Conservation (phyloP, 768 basidiomycete genomes). For the Termitomyces sp. region DNA sequence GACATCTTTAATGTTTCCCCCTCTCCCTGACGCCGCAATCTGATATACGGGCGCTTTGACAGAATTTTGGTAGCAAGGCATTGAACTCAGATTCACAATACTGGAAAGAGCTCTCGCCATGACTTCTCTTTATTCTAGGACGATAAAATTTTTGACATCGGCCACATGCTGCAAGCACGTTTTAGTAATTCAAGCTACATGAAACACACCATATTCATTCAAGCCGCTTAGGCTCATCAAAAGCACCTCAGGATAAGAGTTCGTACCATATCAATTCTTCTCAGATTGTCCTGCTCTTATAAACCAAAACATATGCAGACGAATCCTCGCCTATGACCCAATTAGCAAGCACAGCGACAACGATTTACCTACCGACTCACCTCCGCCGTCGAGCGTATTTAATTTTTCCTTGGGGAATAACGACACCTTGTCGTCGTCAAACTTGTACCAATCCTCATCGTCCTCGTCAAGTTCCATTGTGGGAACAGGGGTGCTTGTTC, state of each 20-base stretch:
- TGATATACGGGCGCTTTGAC: too few species aligned
- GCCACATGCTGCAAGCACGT: not conserved
- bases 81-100: too few species aligned
- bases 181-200: not conserved
- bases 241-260: not conserved
- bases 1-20: too few species aligned
- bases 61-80: too few species aligned
- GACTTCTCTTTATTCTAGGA: not conserved
- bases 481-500: slow-evolving; percentile 10
- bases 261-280: not conserved
- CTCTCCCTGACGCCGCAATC: too few species aligned
- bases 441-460: slow-evolving; percentile 91
- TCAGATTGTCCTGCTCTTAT: slow-evolving; percentile 49
- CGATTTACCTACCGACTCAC: slow-evolving; percentile 18
- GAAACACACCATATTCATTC: not conserved
- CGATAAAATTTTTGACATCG: not conserved
- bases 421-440: slow-evolving; percentile 93
- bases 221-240: not conserved
- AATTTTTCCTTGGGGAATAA: slow-evolving; percentile 84
- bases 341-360: not conserved
- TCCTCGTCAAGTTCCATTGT: slow-evolving; percentile 44
- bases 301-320: slow-evolving; percentile 84
- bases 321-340: slow-evolving; percentile 63
- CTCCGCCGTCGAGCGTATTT: slow-evolving; percentile 82
- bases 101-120: too few species aligned